phyloP scores from a whole-genome alignment of 495 filamentous ascomycete genomes.

The Amniculicola lignicola region DNA sequence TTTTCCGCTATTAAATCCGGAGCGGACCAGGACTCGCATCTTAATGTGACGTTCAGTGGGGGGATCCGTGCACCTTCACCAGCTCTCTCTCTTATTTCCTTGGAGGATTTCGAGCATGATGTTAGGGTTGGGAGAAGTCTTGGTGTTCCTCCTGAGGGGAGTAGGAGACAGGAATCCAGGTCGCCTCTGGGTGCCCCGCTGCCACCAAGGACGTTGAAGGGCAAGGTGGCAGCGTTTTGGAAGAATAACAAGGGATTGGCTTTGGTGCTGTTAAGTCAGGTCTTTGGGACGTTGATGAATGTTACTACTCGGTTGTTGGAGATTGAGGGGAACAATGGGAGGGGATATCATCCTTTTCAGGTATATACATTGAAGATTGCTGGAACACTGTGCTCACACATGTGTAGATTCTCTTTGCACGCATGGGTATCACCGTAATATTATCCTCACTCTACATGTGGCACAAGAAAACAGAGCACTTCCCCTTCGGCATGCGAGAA shows the following conservation, averaged over 20 bases:
- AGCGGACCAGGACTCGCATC: constrained; percentile 17
- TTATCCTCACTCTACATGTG: constrained; percentile 73
- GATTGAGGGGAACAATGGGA: constrained; percentile 56
- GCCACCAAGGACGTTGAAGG: constrained; percentile 32
- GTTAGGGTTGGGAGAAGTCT: constrained; percentile 25
- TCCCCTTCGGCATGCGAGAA: constrained; percentile 65
- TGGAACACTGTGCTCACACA: neutral
- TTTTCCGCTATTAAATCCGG: constrained; percentile 21
- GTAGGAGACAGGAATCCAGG: constrained; percentile 19
- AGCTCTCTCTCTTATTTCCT: constrained; percentile 38
- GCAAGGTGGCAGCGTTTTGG: constrained; percentile 35
- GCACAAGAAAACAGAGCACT: constrained; percentile 61
- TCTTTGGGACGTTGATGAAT: constrained; percentile 89
- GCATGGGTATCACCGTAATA: constrained; percentile 74
- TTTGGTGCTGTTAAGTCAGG: constrained; percentile 70
- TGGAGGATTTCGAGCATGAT: constrained; percentile 38
- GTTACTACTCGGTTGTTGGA: constrained; percentile 76
- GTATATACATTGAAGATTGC: constrained; percentile 36
- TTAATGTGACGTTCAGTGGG: constrained; percentile 24
- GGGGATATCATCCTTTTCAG: constrained; percentile 81
- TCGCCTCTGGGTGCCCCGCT: constrained; percentile 34
- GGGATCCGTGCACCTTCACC: constrained; percentile 33
- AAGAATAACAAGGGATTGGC: constrained; percentile 68
- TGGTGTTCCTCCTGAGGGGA: constrained; percentile 16
- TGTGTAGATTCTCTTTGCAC: constrained; percentile 70